A percentile compares a stretch with the other conserved stretches of the same genome.
phyloP scores from a whole-genome alignment of 352 stramenopile genomes.

The Phytophthora hybrid region DNA sequence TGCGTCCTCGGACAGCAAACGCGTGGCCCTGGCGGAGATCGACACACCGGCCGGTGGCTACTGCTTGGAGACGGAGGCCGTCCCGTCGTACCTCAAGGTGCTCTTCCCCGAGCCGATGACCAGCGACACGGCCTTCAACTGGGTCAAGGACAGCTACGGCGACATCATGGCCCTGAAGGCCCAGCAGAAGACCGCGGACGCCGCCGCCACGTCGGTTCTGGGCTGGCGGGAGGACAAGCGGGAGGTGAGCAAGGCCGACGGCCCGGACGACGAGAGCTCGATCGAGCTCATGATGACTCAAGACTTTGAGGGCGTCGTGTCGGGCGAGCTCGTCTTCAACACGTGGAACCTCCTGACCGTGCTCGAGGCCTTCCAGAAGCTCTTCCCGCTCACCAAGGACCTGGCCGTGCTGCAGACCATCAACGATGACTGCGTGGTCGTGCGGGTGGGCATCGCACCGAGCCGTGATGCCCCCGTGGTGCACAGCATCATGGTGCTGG shows the following conservation, averaged over 20 bases:
- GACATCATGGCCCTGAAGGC: slow-evolving; percentile 52
- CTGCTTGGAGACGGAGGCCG: slow-evolving; percentile 48
- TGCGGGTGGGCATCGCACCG: slow-evolving; percentile 44
- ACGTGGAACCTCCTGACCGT: slow-evolving; percentile 51
- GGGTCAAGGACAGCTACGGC: slow-evolving; percentile 57
- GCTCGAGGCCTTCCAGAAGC: slow-evolving; percentile 37
- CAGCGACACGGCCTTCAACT: slow-evolving; percentile 51
- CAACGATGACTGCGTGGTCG: slow-evolving; percentile 57
- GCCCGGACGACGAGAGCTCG: slow-evolving; percentile 14
- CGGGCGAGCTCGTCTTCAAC: slow-evolving; percentile 51
- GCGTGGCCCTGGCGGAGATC: slow-evolving; percentile 16
- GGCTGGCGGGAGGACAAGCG: slow-evolving; percentile 49
- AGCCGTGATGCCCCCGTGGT: slow-evolving; percentile 39
- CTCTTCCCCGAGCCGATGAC: slow-evolving; percentile 49
- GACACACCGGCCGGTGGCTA: slow-evolving; percentile 39
- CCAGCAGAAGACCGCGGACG: slow-evolving; percentile 32
- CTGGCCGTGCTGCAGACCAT: slow-evolving; percentile 50
- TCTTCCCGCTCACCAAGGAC: slow-evolving; percentile 53
- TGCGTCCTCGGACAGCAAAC: slow-evolving; percentile 18
- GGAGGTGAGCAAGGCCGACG: slow-evolving; percentile 21
- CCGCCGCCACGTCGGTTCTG: slow-evolving; percentile 20
- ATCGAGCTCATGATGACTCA: slow-evolving; percentile 51
- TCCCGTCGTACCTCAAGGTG: slow-evolving; percentile 49
- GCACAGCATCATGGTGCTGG: slow-evolving; percentile 53
- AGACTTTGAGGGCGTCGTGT: slow-evolving; percentile 40